Conservation (phyloP, 768 basidiomycete genomes). For the Lentinula raphanica region DNA sequence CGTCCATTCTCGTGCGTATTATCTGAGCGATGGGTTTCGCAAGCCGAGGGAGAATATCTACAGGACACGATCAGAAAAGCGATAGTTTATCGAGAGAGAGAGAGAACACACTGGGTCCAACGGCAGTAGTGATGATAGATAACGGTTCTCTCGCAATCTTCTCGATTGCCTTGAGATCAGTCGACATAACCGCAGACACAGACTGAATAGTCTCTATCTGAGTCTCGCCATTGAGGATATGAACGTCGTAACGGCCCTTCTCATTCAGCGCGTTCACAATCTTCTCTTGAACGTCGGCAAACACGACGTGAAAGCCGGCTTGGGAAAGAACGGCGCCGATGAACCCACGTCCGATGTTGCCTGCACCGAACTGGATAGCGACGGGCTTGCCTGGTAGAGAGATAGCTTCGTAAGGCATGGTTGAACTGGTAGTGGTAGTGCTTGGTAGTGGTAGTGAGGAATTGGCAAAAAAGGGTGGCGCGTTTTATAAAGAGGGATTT, state of each 20-base stretch:
- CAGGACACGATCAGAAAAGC: no score
- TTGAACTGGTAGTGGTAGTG: no score
- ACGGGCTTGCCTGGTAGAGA: neutral
- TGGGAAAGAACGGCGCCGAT: conserved; percentile 29
- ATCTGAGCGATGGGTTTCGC: conserved; percentile 7
- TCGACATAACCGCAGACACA: conserved; percentile 4
- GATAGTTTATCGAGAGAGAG: neutral
- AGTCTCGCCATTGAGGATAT: conserved; percentile 22
- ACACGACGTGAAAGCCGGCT: conserved; percentile 31
- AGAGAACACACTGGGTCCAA: neutral
- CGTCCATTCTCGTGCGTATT: conserved; percentile 4
- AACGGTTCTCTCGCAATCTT: conserved; percentile 1
- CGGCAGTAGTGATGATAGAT: conserved; percentile 8
- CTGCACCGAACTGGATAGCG: conserved; percentile 7
- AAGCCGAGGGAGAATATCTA: neutral
- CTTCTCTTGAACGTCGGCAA: conserved; percentile 25
- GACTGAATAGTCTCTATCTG: conserved; percentile 4
- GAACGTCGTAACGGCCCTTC: conserved; percentile 22
- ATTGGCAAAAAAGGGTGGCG: neutral
- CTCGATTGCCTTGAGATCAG: conserved; percentile 1
- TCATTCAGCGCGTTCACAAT: conserved; percentile 25
- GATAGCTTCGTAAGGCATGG: conserved; percentile 4
- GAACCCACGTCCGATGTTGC: conserved; percentile 22
- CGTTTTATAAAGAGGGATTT: neutral
- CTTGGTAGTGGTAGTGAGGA: neutral